A percentile compares a stretch with the other conserved stretches of the same genome.
phyloP scores from a whole-genome alignment of 805 yeast species.

The Lipomyces oligophaga region DNA sequence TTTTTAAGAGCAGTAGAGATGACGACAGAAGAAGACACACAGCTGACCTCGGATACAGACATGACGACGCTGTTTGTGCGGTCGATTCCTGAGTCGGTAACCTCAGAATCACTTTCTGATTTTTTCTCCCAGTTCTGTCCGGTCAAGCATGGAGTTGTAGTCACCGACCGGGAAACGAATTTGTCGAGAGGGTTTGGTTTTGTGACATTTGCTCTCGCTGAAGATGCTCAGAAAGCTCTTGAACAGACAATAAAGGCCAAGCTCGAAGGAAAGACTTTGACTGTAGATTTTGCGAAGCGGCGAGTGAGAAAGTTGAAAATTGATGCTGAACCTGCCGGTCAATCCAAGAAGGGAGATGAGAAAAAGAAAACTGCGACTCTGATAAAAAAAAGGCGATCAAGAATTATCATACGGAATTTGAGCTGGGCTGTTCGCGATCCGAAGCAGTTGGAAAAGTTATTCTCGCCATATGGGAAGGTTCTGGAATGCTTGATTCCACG shows the following conservation, averaged over 20 bases:
- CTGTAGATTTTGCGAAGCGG: slow-evolving; percentile 86
- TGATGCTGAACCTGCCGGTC: slow-evolving; percentile 22
- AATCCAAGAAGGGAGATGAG: slow-evolving; percentile 15
- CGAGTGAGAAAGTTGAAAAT: slow-evolving; percentile 60
- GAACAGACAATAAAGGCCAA: slow-evolving; percentile 60
- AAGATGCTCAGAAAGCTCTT: slow-evolving; percentile 76
- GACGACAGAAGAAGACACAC: neutral
- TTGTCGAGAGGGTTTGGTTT: slow-evolving; percentile 93
- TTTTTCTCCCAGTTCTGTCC: slow-evolving; percentile 91
- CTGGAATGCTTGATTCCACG: slow-evolving; percentile 86
- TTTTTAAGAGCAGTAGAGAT: neutral
- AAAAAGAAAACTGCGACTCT: slow-evolving; percentile 39
- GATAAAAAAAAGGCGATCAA: slow-evolving; percentile 72
- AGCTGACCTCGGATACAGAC: slow-evolving; percentile 2
- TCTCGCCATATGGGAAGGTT: slow-evolving; percentile 78
- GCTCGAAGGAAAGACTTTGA: slow-evolving; percentile 60
- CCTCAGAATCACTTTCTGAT: slow-evolving; percentile 75
- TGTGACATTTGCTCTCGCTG: slow-evolving; percentile 80
- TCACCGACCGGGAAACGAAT: slow-evolving; percentile 63
- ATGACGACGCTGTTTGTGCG: slow-evolving; percentile 72
- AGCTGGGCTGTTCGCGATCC: slow-evolving; percentile 94
- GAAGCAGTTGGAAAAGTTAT: slow-evolving; percentile 62
- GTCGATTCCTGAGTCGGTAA: slow-evolving; percentile 73
- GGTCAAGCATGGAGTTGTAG: slow-evolving; percentile 90
- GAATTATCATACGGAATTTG: slow-evolving; percentile 82